Conservation (phyloP, 2,329 filamentous ascomycete genomes). For the Metarhizium brunneum region DNA sequence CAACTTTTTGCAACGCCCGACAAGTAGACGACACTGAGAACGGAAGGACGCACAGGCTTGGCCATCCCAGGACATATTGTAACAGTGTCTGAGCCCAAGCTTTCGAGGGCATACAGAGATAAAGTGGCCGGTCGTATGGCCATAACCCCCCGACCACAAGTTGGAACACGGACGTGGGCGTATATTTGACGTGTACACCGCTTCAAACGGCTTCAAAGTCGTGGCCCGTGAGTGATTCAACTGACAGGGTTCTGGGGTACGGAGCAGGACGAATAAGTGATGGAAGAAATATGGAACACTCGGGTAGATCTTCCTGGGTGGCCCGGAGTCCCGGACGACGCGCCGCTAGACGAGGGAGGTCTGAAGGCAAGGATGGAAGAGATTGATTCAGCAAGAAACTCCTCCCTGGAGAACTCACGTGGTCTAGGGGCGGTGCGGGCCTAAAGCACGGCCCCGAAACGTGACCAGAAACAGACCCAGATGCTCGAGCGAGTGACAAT, state of each 20-base stretch:
- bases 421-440: slow-evolving; percentile 1
- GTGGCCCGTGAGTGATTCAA: background rate
- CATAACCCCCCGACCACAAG: background rate
- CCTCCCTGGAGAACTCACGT: background rate
- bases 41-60: background rate
- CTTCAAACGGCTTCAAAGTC: background rate
- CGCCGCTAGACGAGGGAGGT: background rate
- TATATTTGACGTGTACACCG: background rate
- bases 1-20: background rate
- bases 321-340: background rate
- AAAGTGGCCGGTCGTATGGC: too few relatives aligned
- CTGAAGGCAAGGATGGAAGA: background rate
- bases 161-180: background rate
- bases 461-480: background rate
- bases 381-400: background rate
- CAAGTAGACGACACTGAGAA: background rate
- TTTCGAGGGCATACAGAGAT: too few relatives aligned
- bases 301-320: background rate
- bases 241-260: background rate
- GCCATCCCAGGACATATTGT: background rate
- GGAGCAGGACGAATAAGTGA: background rate
- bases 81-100: background rate
- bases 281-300: background rate
- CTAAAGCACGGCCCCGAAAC: background rate
- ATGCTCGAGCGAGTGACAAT: background rate